A percentile compares a stretch with the other conserved stretches of the same genome.
Evolutionary conservation across 352 stramenopile species (phyloP).

Genomic region (Phytophthora uliginosa): DNA sequence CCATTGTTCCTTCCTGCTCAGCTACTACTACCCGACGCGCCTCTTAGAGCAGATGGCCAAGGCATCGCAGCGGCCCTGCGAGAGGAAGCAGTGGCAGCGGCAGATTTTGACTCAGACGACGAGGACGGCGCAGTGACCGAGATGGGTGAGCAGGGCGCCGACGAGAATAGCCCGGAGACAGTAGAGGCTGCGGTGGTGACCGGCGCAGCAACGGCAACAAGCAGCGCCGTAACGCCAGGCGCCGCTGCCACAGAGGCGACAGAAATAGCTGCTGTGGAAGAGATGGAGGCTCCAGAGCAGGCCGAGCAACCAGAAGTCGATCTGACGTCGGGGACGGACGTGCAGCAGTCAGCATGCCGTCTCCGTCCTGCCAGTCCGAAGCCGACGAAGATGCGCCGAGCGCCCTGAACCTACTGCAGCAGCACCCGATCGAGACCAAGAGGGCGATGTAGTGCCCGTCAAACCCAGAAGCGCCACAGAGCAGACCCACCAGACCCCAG

Average conservation of each 20-base stretch:
- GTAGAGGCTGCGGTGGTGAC: neutral
- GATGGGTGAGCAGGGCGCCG: too few relatives aligned
- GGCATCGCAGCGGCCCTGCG: neutral
- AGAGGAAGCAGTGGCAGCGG: neutral
- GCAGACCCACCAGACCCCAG: neutral
- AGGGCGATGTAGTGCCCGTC: neutral
- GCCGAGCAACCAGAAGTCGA: neutral
- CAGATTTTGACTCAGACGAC: neutral
- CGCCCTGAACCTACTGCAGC: neutral
- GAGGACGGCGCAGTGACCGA: neutral
- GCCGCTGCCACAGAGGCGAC: too few relatives aligned
- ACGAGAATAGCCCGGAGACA: neutral
- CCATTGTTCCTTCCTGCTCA: too few relatives aligned
- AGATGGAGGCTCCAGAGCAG: neutral
- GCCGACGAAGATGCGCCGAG: too few relatives aligned
- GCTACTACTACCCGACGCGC: neutral
- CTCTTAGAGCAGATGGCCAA: neutral
- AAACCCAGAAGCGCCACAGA: neutral
- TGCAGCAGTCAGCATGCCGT: too few relatives aligned
- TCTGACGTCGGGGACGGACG: too few relatives aligned
- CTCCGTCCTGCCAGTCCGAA: too few relatives aligned
- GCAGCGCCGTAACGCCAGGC: neutral
- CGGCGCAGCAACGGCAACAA: neutral
- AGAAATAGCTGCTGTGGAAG: neutral
- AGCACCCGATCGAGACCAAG: neutral